Conservation (phyloP, 371 early-diverging fungal species). For the Circinella umbellata region DNA sequence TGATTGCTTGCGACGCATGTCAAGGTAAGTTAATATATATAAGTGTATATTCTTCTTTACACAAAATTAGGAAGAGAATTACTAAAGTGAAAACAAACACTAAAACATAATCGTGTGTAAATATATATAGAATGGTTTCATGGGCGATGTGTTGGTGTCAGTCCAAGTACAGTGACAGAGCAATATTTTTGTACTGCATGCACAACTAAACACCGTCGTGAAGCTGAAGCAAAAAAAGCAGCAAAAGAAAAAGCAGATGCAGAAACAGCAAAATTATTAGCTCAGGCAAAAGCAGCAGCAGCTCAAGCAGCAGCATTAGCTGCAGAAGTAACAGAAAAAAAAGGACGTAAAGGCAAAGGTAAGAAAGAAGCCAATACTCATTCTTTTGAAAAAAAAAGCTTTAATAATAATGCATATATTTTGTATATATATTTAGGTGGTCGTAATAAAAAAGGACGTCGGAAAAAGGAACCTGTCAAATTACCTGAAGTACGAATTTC, state of each 20-base stretch:
- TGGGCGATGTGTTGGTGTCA: slow-evolving; percentile 71
- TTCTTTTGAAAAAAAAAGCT: no score
- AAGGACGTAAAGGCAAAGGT: slow-evolving; percentile 11
- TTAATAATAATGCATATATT: background rate
- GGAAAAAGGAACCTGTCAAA: slow-evolving; percentile 13
- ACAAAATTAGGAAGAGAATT: no score
- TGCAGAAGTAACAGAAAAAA: background rate
- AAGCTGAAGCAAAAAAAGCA: background rate
- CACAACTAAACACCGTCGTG: background rate
- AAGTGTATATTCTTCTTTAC: background rate
- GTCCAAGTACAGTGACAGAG: slow-evolving; percentile 51
- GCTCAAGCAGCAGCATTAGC: background rate
- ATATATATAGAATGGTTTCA: slow-evolving; percentile 72
- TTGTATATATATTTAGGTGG: background rate
- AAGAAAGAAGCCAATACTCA: background rate
- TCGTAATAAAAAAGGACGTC: slow-evolving; percentile 19
- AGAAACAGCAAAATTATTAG: background rate
- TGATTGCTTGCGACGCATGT: slow-evolving; percentile 82
- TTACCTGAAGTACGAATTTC: slow-evolving; percentile 17
- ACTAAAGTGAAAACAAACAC: no score
- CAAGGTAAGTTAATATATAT: slow-evolving; percentile 35
- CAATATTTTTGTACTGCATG: slow-evolving; percentile 60
- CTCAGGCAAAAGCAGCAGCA: background rate
- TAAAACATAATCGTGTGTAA: background rate
- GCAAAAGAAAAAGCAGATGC: background rate